These are phyloP conservation scores for Cephalotrichum gorgonifer DNA, from an alignment of 2,329 filamentous ascomycete species.

Conservation along the genomic window DNA sequence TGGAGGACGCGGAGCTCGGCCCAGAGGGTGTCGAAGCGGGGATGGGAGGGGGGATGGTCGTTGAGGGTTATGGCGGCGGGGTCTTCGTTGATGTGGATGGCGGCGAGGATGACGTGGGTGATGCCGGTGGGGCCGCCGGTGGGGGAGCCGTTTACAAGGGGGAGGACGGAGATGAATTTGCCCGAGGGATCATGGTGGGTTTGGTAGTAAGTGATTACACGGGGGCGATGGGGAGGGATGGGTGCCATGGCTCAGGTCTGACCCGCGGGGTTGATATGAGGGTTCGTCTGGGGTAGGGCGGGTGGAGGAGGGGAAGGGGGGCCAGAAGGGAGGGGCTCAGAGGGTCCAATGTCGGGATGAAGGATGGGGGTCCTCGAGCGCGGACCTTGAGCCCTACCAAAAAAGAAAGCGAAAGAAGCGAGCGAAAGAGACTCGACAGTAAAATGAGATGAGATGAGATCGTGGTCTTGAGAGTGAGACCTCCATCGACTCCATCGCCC, in stretches of 20 bases:
- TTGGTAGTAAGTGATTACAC: conserved; percentile 43
- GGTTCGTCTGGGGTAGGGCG: neutral
- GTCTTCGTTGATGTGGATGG: conserved; percentile 68
- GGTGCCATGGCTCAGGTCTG: conserved; percentile 6
- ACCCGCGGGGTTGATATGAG: no score
- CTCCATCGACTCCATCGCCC: no score
- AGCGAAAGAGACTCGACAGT: no score
- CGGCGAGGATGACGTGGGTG: conserved; percentile 80
- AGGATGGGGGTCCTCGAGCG: no score
- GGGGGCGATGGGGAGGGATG: conserved; percentile 23
- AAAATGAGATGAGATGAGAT: no score
- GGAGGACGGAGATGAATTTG: conserved; percentile 40
- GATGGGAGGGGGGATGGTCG: conserved; percentile 59
- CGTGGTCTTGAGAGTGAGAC: no score
- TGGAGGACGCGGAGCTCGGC: conserved; percentile 64
- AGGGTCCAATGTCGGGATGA: no score
- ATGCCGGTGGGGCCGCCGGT: conserved; percentile 23
- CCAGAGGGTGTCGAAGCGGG: conserved; percentile 66
- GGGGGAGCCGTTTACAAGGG: conserved; percentile 30
- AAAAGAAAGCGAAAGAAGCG: no score
- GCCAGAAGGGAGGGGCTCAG: neutral
- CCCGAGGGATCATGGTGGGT: conserved; percentile 37
- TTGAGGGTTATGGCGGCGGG: conserved; percentile 67
- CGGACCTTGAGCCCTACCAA: no score
- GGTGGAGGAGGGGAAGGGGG: neutral